Base-by-base conservation (phyloP, 345 rosid species). In the Rhodamnia argentea region DNA sequence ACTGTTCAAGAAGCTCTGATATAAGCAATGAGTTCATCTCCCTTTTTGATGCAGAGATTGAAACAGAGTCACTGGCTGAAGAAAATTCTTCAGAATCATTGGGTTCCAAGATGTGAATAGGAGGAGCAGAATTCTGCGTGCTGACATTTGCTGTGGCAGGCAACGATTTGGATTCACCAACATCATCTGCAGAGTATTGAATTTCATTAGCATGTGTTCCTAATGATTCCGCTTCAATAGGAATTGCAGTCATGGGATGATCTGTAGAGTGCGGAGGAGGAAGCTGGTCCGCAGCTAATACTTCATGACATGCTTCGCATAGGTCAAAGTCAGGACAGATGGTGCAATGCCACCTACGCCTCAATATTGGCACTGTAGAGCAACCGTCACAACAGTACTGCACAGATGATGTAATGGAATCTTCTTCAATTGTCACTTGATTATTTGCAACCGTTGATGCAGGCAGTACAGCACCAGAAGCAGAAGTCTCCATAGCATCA, bases 361-460 rank as follows among this genome's bases (percentile, higher is more conserved):
- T 91, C 64, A 94, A 92, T 90, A 97, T 97, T 59, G 99, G 99
- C 78, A 96, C 99, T 6, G 98, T 97, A 88, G 99, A 92, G 92
- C 99, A 97, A 86, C 99, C 98, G 88, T 97, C 99, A 92, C 99
- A 97, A 89, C 98, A 94, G 89, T 96, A 97, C 84, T 97, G 99
- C 83, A 97, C 99, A 85, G 99, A 95, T 84, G 99, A 96, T 50
- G 99, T 92, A 85, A 94, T 94, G 84, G 99, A 91, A 91, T 97
- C 99, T 88, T 97, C 99, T 91, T 97, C 99, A 87, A 94, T 93
- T 98, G 94, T 93, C 88, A 94, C 95, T 87, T 95, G 96, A 37
- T 95, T 78, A 88, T 91, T 95, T 85, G 95, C 93, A 88, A 90
- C 94, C 86, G 93, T 88, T 86, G 94, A 76, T 91, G 91, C 96